Percentiles rank a stretch among this genome's conserved stretches.
phyloP scores from a whole-genome alignment of 768 basidiomycete species.

The Russula virescens region DNA sequence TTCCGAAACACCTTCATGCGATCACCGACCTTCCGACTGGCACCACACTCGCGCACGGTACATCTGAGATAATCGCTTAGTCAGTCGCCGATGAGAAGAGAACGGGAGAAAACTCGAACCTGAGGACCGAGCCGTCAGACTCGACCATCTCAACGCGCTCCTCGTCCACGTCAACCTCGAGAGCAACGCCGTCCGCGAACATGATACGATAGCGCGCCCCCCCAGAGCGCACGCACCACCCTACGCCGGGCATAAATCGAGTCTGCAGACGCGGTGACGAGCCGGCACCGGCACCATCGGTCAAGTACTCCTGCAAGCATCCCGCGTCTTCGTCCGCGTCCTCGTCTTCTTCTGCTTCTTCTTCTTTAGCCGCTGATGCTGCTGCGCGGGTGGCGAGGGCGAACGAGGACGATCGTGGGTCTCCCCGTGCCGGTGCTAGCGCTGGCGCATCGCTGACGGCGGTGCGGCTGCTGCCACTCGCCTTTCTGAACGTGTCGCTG shows the following conservation, averaged over 20 bases:
- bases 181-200: conserved; percentile 38
- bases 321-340: conserved; percentile 15
- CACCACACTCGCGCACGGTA: conserved; percentile 33
- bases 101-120: conserved; percentile 17
- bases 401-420: conserved; percentile 20
- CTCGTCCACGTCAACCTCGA: conserved; percentile 42
- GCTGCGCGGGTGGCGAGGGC: conserved; percentile 16
- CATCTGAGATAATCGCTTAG: conserved; percentile 26
- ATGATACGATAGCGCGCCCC: conserved; percentile 40
- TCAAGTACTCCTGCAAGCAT: background rate
- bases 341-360: no score
- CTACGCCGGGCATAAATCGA: conserved; percentile 37
- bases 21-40: conserved; percentile 33
- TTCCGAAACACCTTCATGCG: conserved; percentile 40
- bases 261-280: conserved; percentile 29
- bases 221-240: conserved; percentile 40
- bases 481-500: conserved; percentile 20
- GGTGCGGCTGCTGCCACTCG: conserved; percentile 22
- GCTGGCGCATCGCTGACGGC: conserved; percentile 14
- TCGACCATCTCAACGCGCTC: conserved; percentile 36
- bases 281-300: no score
- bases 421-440: background rate
- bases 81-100: background rate
- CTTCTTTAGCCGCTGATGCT: no score
- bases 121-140: conserved; percentile 28